Evolutionary conservation across 805 yeast species (phyloP).

Genomic region (Saccharomycopsis malanga): DNA sequence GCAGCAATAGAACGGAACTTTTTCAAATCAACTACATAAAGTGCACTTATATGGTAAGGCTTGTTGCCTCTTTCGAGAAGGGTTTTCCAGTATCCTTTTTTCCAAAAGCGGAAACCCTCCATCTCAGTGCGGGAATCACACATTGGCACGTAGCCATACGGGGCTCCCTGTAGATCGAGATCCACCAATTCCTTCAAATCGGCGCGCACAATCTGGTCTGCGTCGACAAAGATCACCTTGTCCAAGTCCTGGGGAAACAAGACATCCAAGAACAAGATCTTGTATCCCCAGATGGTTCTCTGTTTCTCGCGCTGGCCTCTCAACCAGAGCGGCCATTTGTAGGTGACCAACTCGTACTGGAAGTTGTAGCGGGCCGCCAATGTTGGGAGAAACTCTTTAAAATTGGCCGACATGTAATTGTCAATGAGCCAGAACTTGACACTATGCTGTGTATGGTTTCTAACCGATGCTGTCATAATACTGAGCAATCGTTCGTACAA

Average conservation of each 20-base stretch:
- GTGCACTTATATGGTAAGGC: constrained; percentile 78
- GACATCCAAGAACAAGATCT: constrained; percentile 79
- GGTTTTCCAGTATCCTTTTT: constrained; percentile 81
- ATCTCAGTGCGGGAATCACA: constrained; percentile 70
- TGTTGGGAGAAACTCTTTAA: constrained; percentile 52
- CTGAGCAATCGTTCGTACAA: constrained; percentile 65
- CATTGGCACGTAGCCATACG: constrained; percentile 86
- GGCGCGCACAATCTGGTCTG: constrained; percentile 73
- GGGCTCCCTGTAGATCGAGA: constrained; percentile 67
- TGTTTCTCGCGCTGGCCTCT: constrained; percentile 71
- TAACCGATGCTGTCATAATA: constrained; percentile 77
- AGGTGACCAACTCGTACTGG: constrained; percentile 70
- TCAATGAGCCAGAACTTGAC: constrained; percentile 86
- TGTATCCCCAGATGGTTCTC: constrained; percentile 82
- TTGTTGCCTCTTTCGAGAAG: constrained; percentile 46
- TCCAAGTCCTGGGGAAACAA: constrained; percentile 73
- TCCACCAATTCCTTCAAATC: constrained; percentile 65
- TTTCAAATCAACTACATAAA: constrained; percentile 71
- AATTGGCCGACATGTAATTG: constrained; percentile 66
- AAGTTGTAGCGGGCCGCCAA: constrained; percentile 55
- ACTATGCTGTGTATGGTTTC: constrained; percentile 52
- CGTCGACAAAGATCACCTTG: constrained; percentile 78
- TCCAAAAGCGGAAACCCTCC: constrained; percentile 90
- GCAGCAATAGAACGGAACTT: constrained; percentile 58
- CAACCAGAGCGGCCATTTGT: constrained; percentile 91